These are phyloP conservation scores for Hordeum vulgare DNA, from an alignment of 176 grass and related monocot genomes.

Conservation along the genomic window DNA sequence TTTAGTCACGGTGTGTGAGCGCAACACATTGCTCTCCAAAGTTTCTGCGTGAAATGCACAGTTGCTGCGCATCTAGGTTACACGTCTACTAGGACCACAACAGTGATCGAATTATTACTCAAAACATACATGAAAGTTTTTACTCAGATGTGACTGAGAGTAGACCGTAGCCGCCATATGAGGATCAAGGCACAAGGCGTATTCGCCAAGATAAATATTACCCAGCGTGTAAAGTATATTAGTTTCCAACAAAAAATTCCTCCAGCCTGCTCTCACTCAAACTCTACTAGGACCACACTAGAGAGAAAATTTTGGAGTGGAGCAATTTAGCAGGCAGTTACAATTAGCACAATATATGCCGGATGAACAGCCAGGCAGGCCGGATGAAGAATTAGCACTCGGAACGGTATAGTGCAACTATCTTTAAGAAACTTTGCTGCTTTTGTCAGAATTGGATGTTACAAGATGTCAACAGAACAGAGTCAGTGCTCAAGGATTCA, in stretches of 20 bases:
- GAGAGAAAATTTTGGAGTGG: background rate
- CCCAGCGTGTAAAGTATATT: background rate
- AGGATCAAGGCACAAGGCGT: background rate
- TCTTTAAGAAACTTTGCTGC: background rate
- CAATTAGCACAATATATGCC: background rate
- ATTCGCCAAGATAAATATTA: background rate
- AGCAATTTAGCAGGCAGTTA: background rate
- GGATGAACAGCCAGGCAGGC: background rate
- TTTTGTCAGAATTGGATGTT: background rate
- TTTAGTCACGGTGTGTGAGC: background rate
- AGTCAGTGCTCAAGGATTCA: constrained; percentile 14
- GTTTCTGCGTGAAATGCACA: background rate
- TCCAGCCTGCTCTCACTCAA: background rate
- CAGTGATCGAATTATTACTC: background rate
- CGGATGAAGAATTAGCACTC: no score
- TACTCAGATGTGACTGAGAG: background rate
- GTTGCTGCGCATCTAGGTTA: background rate
- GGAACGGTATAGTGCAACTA: no score
- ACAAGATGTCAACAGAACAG: background rate
- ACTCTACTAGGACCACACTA: background rate
- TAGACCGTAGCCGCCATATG: background rate
- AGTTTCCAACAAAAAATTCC: background rate
- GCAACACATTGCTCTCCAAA: background rate
- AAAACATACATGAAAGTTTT: background rate
- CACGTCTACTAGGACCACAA: background rate